These are phyloP conservation scores for Lathyrus tuberosus DNA, from an alignment of 306 rosid species.

Conservation along the genomic window DNA sequence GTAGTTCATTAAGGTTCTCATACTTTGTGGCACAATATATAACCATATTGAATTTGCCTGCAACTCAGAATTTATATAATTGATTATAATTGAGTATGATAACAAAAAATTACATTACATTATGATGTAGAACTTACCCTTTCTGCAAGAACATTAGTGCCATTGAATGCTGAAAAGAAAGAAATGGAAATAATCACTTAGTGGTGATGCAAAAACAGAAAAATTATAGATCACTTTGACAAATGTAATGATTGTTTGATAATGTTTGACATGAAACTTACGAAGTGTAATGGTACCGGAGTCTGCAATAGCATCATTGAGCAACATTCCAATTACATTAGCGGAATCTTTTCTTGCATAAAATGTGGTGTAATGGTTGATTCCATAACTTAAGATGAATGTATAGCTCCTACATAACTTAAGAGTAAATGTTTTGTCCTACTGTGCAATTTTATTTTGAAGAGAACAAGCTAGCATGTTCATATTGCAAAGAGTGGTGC, in stretches of 20 bases:
- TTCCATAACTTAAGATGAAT: no score
- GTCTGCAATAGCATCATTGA: conserved; percentile 60
- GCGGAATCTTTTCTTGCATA: conserved; percentile 52
- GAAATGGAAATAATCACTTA: conserved; percentile 8
- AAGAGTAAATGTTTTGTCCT: no score
- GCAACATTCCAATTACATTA: conserved; percentile 38
- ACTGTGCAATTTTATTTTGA: no score
- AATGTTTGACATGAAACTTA: conserved; percentile 49
- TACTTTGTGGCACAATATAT: conserved; percentile 84
- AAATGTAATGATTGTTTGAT: neutral
- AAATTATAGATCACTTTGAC: conserved; percentile 38
- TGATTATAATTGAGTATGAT: no score
- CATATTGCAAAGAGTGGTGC: no score
- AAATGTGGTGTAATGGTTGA: conserved; percentile 88
- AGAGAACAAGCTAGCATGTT: no score
- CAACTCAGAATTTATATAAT: conserved; percentile 30
- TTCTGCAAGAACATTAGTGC: conserved; percentile 61
- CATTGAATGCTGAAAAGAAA: conserved; percentile 71
- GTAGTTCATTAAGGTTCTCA: conserved; percentile 84
- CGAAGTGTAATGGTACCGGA: conserved; percentile 73
- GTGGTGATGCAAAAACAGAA: conserved; percentile 42
- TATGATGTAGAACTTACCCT: conserved; percentile 50
- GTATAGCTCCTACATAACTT: no score
- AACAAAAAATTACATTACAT: no score
- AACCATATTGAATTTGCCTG: conserved; percentile 97